Evolutionary conservation across 345 rosid genomes (phyloP).

Genomic region (Gossypium turneri): DNA sequence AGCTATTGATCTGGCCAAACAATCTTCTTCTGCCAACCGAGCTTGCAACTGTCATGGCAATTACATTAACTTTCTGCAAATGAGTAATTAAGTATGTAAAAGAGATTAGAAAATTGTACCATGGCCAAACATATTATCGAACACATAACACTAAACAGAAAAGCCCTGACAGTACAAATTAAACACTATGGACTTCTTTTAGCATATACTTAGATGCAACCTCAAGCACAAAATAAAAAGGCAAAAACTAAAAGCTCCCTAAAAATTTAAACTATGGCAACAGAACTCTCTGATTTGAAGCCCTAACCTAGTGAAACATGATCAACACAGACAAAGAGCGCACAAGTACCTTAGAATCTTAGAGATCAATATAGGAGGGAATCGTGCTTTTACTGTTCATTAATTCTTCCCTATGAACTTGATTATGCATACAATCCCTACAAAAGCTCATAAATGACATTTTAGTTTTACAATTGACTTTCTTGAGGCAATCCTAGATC

Average conservation of each 20-base stretch:
- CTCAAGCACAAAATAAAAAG: background rate
- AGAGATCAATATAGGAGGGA: background rate
- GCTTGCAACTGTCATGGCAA: slow-evolving; percentile 69
- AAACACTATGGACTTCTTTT: background rate
- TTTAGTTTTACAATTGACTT: background rate
- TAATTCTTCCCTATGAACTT: background rate
- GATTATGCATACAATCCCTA: background rate
- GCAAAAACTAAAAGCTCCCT: background rate
- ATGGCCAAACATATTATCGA: background rate
- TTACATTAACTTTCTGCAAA: slow-evolving; percentile 78
- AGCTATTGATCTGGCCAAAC: slow-evolving; percentile 93
- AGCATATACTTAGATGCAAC: background rate
- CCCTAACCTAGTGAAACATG: background rate
- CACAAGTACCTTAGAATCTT: background rate
- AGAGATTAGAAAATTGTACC: background rate
- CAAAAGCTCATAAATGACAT: slow-evolving; percentile 3
- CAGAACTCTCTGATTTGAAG: background rate
- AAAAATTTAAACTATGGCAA: background rate
- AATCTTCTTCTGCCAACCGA: slow-evolving; percentile 76
- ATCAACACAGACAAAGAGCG: background rate
- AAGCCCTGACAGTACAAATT: background rate
- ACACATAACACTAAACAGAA: background rate
- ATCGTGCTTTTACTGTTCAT: background rate
- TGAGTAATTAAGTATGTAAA: background rate
- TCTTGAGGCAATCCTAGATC: background rate